phyloP scores from a whole-genome alignment of 192 early-diverging fungal species.

The Umbelopsis sp. region DNA sequence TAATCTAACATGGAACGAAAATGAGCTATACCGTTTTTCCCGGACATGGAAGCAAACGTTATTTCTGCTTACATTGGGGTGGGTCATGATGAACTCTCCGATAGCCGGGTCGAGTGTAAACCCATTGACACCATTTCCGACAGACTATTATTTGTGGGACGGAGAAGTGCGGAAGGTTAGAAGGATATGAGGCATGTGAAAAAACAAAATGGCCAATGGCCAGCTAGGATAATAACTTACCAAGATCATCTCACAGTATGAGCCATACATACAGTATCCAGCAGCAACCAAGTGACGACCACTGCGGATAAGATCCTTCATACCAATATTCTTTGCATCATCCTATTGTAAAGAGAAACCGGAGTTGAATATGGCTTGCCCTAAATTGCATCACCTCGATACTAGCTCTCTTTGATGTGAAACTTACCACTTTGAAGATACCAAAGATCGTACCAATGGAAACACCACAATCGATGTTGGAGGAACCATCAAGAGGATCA shows the following conservation, averaged over 20 bases:
- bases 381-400: neutral
- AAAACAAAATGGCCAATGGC: neutral
- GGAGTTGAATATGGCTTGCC: slow-evolving; percentile 16
- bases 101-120: slow-evolving; percentile 96
- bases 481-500: slow-evolving; percentile 96
- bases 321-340: slow-evolving; percentile 50
- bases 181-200: neutral
- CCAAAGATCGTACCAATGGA: slow-evolving; percentile 99
- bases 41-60: slow-evolving; percentile 6
- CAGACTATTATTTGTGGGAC: slow-evolving; percentile 46
- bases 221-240: slow-evolving; percentile 31
- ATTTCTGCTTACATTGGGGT: slow-evolving; percentile 71
- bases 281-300: slow-evolving; percentile 92
- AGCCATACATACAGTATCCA: slow-evolving; percentile 98
- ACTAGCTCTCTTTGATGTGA: neutral
- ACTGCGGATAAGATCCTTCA: slow-evolving; percentile 83
- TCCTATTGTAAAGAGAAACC: slow-evolving; percentile 32
- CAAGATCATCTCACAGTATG: slow-evolving; percentile 79
- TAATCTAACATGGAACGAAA: slow-evolving; percentile 49
- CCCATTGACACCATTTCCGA: slow-evolving; percentile 87
- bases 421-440: slow-evolving; percentile 86
- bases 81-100: slow-evolving; percentile 98
- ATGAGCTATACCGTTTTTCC: neutral
- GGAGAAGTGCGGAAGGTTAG: slow-evolving; percentile 35
- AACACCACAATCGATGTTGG: slow-evolving; percentile 99